Evolutionary conservation across 345 rosid species (phyloP).

Genomic region (Lagerstroemia speciosa): DNA sequence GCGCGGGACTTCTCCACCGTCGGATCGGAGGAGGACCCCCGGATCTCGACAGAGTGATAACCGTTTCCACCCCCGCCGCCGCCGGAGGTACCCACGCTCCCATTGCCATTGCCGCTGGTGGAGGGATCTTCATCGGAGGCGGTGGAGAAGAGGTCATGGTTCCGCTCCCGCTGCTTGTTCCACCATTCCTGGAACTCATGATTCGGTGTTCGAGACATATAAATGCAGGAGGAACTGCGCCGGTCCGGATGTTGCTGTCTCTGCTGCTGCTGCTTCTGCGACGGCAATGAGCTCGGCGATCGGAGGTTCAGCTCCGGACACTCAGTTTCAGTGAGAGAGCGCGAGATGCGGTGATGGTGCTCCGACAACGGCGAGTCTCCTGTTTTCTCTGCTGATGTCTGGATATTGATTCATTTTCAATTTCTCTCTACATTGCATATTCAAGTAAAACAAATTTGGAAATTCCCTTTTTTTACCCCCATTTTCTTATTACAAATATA

Average conservation of each 20-base stretch:
- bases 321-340: background rate
- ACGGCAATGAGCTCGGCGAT: background rate
- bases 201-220: constrained; percentile 20
- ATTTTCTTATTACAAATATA: background rate
- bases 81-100: background rate
- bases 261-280: background rate
- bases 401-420: constrained; percentile 2
- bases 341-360: constrained; percentile 3
- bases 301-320: constrained; percentile 1
- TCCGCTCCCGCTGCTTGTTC: constrained; percentile 65
- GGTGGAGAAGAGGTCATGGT: constrained; percentile 18
- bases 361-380: constrained; percentile 3
- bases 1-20: constrained; percentile 44
- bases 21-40: constrained; percentile 20
- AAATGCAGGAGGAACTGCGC: constrained; percentile 4
- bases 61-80: background rate
- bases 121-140: constrained; percentile 10
- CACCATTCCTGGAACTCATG: constrained; percentile 32
- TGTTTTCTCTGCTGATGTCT: background rate
- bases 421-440: background rate
- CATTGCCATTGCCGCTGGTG: constrained; percentile 12
- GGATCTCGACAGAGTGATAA: constrained; percentile 43
- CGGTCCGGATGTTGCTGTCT: background rate
- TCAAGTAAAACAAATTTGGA: background rate
- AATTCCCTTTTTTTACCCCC: background rate